phyloP scores from a whole-genome alignment of 179 eudicot species.

The Patellifolia procumbens region DNA sequence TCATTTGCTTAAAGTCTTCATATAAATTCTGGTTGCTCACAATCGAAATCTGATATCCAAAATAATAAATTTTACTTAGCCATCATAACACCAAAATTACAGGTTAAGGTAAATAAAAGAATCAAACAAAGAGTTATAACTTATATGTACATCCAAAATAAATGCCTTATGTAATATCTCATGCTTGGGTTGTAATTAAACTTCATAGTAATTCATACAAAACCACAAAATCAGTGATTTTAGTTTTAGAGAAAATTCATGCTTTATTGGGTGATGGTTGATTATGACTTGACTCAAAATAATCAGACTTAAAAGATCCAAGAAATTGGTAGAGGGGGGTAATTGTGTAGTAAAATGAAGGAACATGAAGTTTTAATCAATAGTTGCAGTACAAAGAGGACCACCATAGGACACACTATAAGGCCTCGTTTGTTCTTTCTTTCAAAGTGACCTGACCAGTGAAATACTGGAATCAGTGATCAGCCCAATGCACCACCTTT shows the following conservation, averaged over 20 bases:
- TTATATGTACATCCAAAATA: too few species aligned
- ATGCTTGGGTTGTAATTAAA: not conserved
- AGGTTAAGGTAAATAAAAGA: too few species aligned
- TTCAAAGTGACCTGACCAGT: not conserved
- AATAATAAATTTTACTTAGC: too few species aligned
- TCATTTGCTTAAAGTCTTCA: too few species aligned
- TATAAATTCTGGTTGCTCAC: too few species aligned
- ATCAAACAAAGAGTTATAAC: too few species aligned
- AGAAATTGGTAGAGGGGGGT: not conserved
- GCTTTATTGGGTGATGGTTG: constrained; percentile 6
- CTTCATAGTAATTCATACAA: not conserved
- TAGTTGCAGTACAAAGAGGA: constrained; percentile 28
- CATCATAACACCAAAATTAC: too few species aligned
- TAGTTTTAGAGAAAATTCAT: not conserved
- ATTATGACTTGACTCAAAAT: constrained; percentile 27
- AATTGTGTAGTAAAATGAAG: constrained; percentile 16
- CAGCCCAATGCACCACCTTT: constrained; percentile 21
- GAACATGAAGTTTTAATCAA: constrained; percentile 36
- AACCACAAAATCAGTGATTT: not conserved
- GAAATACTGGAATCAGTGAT: not conserved
- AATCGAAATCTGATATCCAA: too few species aligned
- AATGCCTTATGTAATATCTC: not conserved
- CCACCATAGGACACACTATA: constrained; percentile 32
- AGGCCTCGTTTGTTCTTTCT: too few species aligned
- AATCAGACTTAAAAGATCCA: constrained; percentile 19